phyloP scores from a whole-genome alignment of 768 basidiomycete species.

The Mycena floridula region DNA sequence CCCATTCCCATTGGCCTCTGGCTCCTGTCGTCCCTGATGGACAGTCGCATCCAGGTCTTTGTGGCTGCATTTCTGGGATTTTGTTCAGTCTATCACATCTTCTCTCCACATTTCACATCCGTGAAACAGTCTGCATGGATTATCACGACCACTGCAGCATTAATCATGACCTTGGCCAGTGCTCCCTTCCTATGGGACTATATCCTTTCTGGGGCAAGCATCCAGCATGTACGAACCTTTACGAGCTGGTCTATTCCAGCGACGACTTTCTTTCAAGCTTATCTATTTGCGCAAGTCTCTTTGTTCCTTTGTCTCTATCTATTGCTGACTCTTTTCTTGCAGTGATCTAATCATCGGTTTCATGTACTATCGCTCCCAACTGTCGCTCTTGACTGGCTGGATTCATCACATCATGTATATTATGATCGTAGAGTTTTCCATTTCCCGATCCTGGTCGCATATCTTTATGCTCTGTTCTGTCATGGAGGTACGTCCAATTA shows the following conservation, averaged over 20 bases:
- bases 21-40: neutral
- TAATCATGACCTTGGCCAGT: constrained; percentile 32
- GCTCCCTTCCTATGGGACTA: constrained; percentile 31
- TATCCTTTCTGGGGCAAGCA: constrained; percentile 16
- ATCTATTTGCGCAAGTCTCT: constrained; percentile 31
- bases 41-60: neutral
- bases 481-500: constrained; percentile 36
- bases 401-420: constrained; percentile 42
- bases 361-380: constrained; percentile 37
- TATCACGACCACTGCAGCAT: constrained; percentile 34
- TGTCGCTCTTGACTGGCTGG: constrained; percentile 52
- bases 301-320: constrained; percentile 4
- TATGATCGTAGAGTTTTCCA: constrained; percentile 31
- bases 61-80: neutral
- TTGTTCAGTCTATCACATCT: neutral
- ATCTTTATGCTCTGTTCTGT: constrained; percentile 37
- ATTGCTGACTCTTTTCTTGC: neutral
- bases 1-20: neutral
- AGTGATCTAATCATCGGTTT: constrained; percentile 42
- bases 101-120: constrained; percentile 11
- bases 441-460: constrained; percentile 27
- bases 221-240: constrained; percentile 17
- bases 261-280: constrained; percentile 39
- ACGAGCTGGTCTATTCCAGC: constrained; percentile 16
- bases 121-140: constrained; percentile 42